Evolutionary conservation across 805 yeast species (phyloP).

Genomic region (Naumovozyma baii): DNA sequence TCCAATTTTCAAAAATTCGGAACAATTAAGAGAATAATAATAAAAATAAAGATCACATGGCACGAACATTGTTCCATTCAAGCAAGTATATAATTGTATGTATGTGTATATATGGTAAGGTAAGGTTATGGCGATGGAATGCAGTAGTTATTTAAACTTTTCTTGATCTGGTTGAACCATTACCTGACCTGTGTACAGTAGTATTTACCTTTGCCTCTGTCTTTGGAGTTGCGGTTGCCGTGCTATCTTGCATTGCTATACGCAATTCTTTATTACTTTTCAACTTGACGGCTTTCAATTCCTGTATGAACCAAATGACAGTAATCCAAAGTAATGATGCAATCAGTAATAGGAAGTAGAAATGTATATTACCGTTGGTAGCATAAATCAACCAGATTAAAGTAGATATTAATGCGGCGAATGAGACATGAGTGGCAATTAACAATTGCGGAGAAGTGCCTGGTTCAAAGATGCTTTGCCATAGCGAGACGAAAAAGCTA

Average conservation of each 20-base stretch:
- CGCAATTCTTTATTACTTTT: constrained; percentile 21
- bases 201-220: constrained; percentile 1
- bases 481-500: constrained; percentile 42
- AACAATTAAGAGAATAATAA: too few species aligned
- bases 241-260: constrained; percentile 8
- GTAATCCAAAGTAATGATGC: constrained; percentile 64
- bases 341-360: constrained; percentile 44
- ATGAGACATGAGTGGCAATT: constrained; percentile 82
- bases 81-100: background rate
- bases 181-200: background rate
- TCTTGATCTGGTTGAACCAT: constrained; percentile 4
- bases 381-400: constrained; percentile 49
- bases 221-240: background rate
- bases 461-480: constrained; percentile 88
- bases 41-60: too few species aligned
- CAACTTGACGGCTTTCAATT: constrained; percentile 40
- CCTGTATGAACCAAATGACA: constrained; percentile 81
- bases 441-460: constrained; percentile 86
- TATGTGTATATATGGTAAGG: background rate
- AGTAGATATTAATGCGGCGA: constrained; percentile 47
- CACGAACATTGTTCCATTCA: too few species aligned
- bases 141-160: constrained; percentile 8
- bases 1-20: too few species aligned
- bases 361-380: constrained; percentile 58
- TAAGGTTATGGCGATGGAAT: background rate